Conservation (phyloP, 768 basidiomycete species). For the Russula sp. region DNA sequence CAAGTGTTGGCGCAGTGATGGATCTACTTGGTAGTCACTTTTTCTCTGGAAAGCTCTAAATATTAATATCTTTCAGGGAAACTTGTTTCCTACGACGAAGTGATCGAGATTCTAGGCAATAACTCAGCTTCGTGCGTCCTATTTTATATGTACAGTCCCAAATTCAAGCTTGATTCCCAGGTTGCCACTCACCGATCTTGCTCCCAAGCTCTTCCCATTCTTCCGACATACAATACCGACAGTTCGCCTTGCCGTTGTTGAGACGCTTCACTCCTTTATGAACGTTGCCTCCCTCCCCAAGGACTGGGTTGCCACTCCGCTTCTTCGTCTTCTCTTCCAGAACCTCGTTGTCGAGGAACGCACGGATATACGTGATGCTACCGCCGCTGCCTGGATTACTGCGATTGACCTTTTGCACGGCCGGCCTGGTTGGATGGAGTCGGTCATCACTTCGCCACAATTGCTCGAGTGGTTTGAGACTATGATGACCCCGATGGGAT, state of each 20-base stretch:
- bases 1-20: constrained; percentile 96
- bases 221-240: constrained; percentile 94
- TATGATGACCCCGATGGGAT: constrained; percentile 85
- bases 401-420: constrained; percentile 51
- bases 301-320: constrained; percentile 73
- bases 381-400: constrained; percentile 65
- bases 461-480: constrained; percentile 81
- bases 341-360: constrained; percentile 92
- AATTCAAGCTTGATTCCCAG: constrained; percentile 34
- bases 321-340: constrained; percentile 84
- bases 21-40: constrained; percentile 71
- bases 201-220: constrained; percentile 88
- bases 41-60: neutral
- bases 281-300: constrained; percentile 60
- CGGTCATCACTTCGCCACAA: constrained; percentile 47
- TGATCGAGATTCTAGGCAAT: constrained; percentile 68
- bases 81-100: constrained; percentile 69
- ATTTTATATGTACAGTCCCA: neutral
- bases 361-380: constrained; percentile 68
- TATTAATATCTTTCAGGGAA: constrained; percentile 45
- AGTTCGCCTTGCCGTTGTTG: constrained; percentile 88
- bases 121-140: constrained; percentile 61
- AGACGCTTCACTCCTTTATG: constrained; percentile 84
- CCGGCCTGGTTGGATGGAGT: constrained; percentile 43
- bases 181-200: constrained; percentile 72